Evolutionary conservation across 2,329 filamentous ascomycete species (phyloP), one percentile per base, ranked within the genome.

Genomic region (Fusarium sp.): DNA sequence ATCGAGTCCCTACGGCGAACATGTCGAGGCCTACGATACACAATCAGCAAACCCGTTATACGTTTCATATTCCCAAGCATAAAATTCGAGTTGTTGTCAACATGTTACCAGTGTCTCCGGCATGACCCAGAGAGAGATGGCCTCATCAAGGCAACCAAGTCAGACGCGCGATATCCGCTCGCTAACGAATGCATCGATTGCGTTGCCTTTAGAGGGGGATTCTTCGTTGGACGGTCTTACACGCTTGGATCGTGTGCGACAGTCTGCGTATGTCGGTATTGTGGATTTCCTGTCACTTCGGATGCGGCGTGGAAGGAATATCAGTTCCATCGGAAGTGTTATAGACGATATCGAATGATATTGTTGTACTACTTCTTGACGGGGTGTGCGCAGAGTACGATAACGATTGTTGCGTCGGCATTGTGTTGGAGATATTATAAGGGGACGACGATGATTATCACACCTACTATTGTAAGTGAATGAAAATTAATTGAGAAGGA

Each of bases 211-310:
- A 63, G 69, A 6, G 70, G 75, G 13, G 80, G 82, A 8, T 77
- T 80, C 9, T 71, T 74, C 18, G 75, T 82, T 6, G 82, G 81
- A 7, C 69, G 71, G n/a, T 75, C 72, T 67, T 76, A 82, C n/a
- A 69, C 69, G 0, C 74, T 84, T 41, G 81, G 75, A 8, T 80
- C 80, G 42, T 70, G 71, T 18, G 65, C 71, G 11, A 70, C 65
- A 6, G 76, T 78, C 30, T 83, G 77, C 75, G 75, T 81, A 12
- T 84, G 83, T 44, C 78, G 82, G 8, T 84, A 81, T 77, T 84
- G 83, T 70, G 82, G 82, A 0, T 78, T 74, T 60, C 82, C 82
- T 9, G 74, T 83, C 33, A 67, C 72, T 7, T 60, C 62, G 6
- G 72, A 72, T 28, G 62, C 72, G 12, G 77, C 76, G 10, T 77